Percentiles rank a stretch among this genome's conserved stretches.
These are phyloP conservation scores for Rhizodiscina lignyota DNA, from an alignment of 495 filamentous ascomycete species.

Conservation along the genomic window DNA sequence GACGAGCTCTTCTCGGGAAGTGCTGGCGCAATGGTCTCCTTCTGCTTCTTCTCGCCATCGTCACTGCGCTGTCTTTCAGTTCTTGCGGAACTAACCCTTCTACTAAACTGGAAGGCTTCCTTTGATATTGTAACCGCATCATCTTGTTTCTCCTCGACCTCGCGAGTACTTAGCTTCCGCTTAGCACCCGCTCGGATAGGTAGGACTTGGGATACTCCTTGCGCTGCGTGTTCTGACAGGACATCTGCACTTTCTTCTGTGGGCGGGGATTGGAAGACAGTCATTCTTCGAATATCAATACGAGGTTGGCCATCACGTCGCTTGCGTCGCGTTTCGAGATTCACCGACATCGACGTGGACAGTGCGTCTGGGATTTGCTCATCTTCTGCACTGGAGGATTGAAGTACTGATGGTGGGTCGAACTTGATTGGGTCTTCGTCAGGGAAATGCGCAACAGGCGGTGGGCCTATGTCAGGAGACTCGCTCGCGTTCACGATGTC, in stretches of 20 bases:
- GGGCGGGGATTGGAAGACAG: conserved; percentile 8
- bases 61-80: no score
- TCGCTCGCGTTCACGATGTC: conserved; percentile 32
- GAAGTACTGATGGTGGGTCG: conserved; percentile 16
- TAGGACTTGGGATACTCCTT: no score
- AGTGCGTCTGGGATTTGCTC: conserved; percentile 9
- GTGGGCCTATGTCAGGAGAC: conserved; percentile 51
- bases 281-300: conserved; percentile 12
- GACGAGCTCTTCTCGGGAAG: no score
- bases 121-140: neutral
- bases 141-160: conserved; percentile 28
- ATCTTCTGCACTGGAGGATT: conserved; percentile 1
- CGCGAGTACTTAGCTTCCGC: conserved; percentile 40
- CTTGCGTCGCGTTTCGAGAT: conserved; percentile 34
- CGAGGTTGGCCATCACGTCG: conserved; percentile 28
- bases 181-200: conserved; percentile 33
- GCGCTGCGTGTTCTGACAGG: neutral
- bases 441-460: conserved; percentile 45
- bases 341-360: conserved; percentile 20
- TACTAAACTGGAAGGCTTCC: no score
- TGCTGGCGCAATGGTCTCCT: no score
- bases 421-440: conserved; percentile 45
- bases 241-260: conserved; percentile 7
- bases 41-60: no score
- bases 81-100: no score